Evolutionary conservation across 371 early-diverging fungal species (phyloP), one percentile per base, ranked within the genome.

Genomic region (Conidiobolus incongruus): DNA sequence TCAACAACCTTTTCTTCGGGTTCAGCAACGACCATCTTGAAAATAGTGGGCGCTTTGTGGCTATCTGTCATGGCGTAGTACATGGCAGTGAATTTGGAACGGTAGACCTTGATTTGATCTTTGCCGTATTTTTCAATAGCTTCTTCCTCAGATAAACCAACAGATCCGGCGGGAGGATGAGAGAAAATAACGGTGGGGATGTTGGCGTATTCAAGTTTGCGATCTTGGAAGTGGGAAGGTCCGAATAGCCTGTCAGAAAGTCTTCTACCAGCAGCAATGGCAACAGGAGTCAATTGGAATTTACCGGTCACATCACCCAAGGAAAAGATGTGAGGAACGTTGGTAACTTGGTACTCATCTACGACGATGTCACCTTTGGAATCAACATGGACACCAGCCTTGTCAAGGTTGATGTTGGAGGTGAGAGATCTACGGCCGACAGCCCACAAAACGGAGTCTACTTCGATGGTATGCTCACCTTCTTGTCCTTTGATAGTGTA

Each of bases 181-280:
- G 92, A 83, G 65, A 98, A 98, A 35, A 98, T 77, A 41, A 93
- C 94, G 1, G 90, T 87, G 12, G 95, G 94, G 40, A 98, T 85
- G 62, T 84, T 81, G 51, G 54, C 65, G 60, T 95, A 95, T 55
- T 89, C 87, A 36, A 93, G 70, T 61, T 86, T 85, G 17, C 75
- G 38, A 28, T 65, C 51, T 11, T 64, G 58, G 55, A 68, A 70
- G 44, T 63, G 52, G 37, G 65, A 66, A 43, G 77, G 76, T 39
- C 88, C 88, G 64, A 88, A 96, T 40, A 94, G 65, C 16, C 92
- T 76, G 58, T 96, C 92, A 5, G 87, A 75, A 4, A 98, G 70
- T 33, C 65, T 62, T 46, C 98, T 78, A 11, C 94, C 97, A 1
- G 94, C 93, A 37, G 93, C 91, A 52, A 93, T 92, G 38, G 95